phyloP scores from a whole-genome alignment of 164 flowering plant genomes.

The Magnolia kwangsiensis region DNA sequence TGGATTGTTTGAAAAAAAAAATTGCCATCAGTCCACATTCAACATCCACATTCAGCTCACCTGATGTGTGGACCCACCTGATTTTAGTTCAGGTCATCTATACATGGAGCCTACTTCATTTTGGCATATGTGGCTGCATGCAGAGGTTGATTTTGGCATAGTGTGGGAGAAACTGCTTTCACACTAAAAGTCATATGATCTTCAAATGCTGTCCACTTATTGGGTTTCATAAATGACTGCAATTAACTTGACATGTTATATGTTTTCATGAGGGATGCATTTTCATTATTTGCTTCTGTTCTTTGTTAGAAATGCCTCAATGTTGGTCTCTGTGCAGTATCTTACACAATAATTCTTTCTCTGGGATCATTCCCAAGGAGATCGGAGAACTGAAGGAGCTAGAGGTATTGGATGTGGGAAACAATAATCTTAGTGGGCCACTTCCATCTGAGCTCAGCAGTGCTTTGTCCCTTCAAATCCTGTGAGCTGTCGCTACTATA shows the following conservation, averaged over 20 bases:
- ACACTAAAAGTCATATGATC: too few species aligned
- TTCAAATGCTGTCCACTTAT: too few species aligned
- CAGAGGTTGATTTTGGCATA: not conserved
- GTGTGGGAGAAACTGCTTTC: not conserved
- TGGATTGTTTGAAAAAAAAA: not conserved
- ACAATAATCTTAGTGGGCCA: constrained; percentile 54
- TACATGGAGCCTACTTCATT: not conserved
- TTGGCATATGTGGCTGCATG: not conserved
- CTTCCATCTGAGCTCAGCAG: constrained; percentile 45
- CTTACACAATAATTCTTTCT: constrained; percentile 65
- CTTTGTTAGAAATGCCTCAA: constrained; percentile 2
- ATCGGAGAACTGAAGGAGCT: constrained; percentile 51
- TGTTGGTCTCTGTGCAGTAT: constrained; percentile 31
- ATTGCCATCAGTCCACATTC: not conserved
- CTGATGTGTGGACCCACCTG: not conserved
- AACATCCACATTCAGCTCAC: not conserved
- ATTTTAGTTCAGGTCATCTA: not conserved
- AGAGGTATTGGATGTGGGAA: constrained; percentile 57
- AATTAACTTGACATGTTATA: too few species aligned
- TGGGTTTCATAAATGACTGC: too few species aligned
- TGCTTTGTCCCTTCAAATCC: constrained; percentile 39
- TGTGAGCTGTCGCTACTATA: constrained; percentile 36
- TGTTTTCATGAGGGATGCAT: too few species aligned
- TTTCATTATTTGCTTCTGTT: not conserved
- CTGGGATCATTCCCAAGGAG: constrained; percentile 56